These are phyloP conservation scores for Eleusine indica DNA, from an alignment of 176 grass and related monocot species.

Conservation along the genomic window DNA sequence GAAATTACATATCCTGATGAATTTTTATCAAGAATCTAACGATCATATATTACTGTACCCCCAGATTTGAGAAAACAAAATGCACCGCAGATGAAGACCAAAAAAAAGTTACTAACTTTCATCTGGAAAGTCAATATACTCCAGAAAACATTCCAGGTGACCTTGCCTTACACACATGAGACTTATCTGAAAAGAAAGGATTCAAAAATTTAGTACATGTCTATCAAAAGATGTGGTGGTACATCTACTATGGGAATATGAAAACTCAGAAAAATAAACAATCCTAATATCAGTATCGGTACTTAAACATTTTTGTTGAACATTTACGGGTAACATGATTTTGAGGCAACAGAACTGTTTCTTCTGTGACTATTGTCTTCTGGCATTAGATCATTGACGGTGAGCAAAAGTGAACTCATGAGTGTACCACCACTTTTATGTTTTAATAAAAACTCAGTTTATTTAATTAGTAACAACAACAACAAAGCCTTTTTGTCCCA, in stretches of 20 bases:
- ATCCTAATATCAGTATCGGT: background rate
- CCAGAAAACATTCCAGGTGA: constrained; percentile 41
- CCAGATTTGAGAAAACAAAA: background rate
- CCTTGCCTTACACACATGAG: constrained; percentile 29
- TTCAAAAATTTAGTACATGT: background rate
- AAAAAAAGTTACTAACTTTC: constrained; percentile 59
- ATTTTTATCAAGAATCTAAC: background rate
- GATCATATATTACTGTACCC: background rate
- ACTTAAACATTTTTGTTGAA: background rate
- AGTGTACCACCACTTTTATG: background rate
- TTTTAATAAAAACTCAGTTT: constrained; percentile 8
- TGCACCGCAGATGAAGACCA: background rate
- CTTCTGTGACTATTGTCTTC: background rate
- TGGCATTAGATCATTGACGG: background rate
- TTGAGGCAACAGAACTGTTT: background rate
- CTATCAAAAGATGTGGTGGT: background rate
- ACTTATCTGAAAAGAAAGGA: constrained; percentile 50
- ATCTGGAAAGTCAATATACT: constrained; percentile 67
- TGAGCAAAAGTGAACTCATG: background rate
- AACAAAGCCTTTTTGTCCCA: too few species aligned
- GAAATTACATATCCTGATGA: constrained; percentile 9
- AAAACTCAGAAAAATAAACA: background rate
- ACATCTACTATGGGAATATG: background rate
- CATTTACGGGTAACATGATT: background rate
- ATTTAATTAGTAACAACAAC: background rate